phyloP scores from a whole-genome alignment of 352 stramenopile species.

The Globisporangium heterothallicum region DNA sequence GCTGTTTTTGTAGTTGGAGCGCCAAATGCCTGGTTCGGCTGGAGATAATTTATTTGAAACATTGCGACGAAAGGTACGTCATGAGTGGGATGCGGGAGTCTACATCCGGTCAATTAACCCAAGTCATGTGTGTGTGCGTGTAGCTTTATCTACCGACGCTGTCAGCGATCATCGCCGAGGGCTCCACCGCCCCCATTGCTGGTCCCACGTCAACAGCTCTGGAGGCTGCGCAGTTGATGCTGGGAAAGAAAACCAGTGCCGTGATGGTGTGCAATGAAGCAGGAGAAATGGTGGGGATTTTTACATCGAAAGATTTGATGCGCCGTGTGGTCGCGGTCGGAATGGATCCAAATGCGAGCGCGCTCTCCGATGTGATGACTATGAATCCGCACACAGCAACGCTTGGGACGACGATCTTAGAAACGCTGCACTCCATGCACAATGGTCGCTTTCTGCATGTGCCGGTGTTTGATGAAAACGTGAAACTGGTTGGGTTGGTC shows the following conservation, averaged over 20 bases:
- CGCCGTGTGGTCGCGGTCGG: constrained; percentile 90
- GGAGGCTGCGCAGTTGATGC: constrained; percentile 74
- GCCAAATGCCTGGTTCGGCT: constrained; percentile 39
- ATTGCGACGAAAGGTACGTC: constrained; percentile 63
- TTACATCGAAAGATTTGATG: constrained; percentile 98
- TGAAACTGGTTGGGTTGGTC: constrained; percentile 91
- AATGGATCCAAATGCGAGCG: constrained; percentile 72
- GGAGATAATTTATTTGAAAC: constrained; percentile 78
- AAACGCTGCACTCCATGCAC: constrained; percentile 97
- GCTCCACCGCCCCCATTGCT: constrained; percentile 53
- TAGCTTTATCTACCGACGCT: constrained; percentile 84
- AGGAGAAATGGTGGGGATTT: constrained; percentile 90
- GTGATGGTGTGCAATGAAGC: constrained; percentile 90
- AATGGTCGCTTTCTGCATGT: constrained; percentile 96
- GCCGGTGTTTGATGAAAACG: constrained; percentile 89
- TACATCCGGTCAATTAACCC: too few species aligned
- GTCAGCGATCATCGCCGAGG: constrained; percentile 66
- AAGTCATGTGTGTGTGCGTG: neutral
- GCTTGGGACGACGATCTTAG: constrained; percentile 92
- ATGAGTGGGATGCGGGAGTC: too few species aligned
- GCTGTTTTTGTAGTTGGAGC: constrained; percentile 36
- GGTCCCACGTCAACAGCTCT: constrained; percentile 43
- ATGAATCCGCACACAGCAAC: constrained; percentile 90
- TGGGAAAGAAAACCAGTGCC: constrained; percentile 73
- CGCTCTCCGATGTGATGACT: constrained; percentile 93